These are phyloP conservation scores for Plenodomus biglobosus DNA, from an alignment of 2,329 filamentous ascomycete genomes.

Conservation along the genomic window DNA sequence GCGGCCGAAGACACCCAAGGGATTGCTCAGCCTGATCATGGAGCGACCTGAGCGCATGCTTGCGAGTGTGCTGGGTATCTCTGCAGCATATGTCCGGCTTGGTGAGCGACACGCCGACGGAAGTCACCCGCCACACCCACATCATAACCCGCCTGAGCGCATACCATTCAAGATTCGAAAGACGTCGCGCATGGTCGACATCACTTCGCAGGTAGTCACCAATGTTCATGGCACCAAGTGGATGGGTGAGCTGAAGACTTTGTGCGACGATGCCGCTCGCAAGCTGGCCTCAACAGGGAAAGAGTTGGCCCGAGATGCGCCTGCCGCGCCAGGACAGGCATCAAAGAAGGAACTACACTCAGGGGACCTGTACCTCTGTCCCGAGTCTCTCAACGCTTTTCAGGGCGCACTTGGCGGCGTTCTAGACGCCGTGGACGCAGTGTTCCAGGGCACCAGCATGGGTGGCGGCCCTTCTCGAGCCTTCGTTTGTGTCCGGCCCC, in stretches of 20 bases:
- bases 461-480: constrained; percentile 67
- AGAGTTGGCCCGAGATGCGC: constrained; percentile 65
- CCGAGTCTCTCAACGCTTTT: constrained; percentile 82
- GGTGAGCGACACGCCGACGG: constrained; percentile 77
- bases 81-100: constrained; percentile 86
- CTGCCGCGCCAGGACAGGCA: constrained; percentile 45
- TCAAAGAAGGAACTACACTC: constrained; percentile 73
- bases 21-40: constrained; percentile 76
- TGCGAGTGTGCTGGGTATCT: constrained; percentile 78
- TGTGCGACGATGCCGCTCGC: constrained; percentile 79
- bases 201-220: constrained; percentile 76
- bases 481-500: constrained; percentile 90
- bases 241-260: constrained; percentile 86
- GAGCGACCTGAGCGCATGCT: constrained; percentile 90
- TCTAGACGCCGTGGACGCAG: constrained; percentile 85
- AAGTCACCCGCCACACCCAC: constrained; percentile 66
- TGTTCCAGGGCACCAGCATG: constrained; percentile 61
- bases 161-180: constrained; percentile 85
- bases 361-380: constrained; percentile 87
- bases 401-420: constrained; percentile 91
- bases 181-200: constrained; percentile 68
- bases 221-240: constrained; percentile 88
- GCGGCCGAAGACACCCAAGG: constrained; percentile 74
- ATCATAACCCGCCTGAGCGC: constrained; percentile 59
- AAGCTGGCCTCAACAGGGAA: constrained; percentile 76